phyloP scores from a whole-genome alignment of 495 filamentous ascomycete genomes.

The Trichoderma erinaceum region DNA sequence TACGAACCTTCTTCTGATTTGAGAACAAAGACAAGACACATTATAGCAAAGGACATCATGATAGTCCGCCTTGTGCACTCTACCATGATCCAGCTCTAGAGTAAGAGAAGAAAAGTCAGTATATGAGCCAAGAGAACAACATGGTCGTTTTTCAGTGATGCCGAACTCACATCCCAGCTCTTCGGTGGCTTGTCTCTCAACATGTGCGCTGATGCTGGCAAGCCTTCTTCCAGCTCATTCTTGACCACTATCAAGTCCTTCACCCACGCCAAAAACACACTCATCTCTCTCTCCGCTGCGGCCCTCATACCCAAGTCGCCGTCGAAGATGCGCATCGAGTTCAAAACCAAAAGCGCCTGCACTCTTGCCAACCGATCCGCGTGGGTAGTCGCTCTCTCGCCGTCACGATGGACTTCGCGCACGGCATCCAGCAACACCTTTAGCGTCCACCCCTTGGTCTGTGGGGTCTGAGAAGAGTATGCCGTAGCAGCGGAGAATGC shows the following conservation, averaged over 20 bases:
- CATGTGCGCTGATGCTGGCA: neutral
- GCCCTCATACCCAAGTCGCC: slow-evolving; percentile 30
- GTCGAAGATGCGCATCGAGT: slow-evolving; percentile 35
- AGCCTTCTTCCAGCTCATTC: slow-evolving; percentile 14
- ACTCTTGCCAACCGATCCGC: slow-evolving; percentile 30
- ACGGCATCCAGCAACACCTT: slow-evolving; percentile 25
- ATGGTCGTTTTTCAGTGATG: neutral
- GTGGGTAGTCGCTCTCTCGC: slow-evolving; percentile 20
- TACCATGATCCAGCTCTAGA: slow-evolving; percentile 25
- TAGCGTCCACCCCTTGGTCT: slow-evolving; percentile 28
- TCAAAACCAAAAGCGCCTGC: slow-evolving; percentile 31
- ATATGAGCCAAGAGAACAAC: neutral
- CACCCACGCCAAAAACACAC: slow-evolving; percentile 2
- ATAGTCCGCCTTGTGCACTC: slow-evolving; percentile 25
- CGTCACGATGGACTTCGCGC: slow-evolving; percentile 21
- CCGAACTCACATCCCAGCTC: slow-evolving; percentile 25
- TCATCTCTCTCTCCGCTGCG: slow-evolving; percentile 30
- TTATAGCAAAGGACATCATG: slow-evolving; percentile 20
- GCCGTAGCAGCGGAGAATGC: slow-evolving; percentile 28
- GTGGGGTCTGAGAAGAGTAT: slow-evolving; percentile 28
- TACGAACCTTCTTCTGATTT: slow-evolving; percentile 20
- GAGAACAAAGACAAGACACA: slow-evolving; percentile 20
- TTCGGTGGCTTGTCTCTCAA: slow-evolving; percentile 20
- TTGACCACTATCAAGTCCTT: slow-evolving; percentile 13
- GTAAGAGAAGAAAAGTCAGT: neutral